phyloP scores from a whole-genome alignment of 2,329 filamentous ascomycete genomes.

The Chaetomium olivaceum region DNA sequence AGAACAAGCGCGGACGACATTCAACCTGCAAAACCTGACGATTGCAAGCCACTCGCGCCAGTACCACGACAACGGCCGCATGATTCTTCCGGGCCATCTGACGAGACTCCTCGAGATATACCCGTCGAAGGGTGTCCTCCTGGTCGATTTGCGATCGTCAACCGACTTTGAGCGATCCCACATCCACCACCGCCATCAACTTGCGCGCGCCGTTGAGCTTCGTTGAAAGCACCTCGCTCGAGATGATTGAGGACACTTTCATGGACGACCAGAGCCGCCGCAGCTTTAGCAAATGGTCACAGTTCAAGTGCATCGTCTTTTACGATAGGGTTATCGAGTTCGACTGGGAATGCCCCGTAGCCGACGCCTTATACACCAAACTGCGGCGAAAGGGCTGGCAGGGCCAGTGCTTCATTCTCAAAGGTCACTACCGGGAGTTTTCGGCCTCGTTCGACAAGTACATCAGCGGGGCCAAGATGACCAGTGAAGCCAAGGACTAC shows the following conservation, averaged over 20 bases:
- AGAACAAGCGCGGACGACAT: conserved; percentile 49
- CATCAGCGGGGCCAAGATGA: conserved; percentile 48
- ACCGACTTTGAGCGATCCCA: conserved; percentile 53
- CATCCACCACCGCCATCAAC: conserved; percentile 53
- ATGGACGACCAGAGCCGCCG: conserved; percentile 50
- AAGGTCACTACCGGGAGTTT: conserved; percentile 58
- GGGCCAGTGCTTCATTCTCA: conserved; percentile 55
- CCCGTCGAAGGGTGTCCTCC: conserved; percentile 46
- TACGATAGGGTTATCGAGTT: conserved; percentile 54
- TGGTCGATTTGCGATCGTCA: conserved; percentile 53
- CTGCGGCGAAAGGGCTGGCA: conserved; percentile 51
- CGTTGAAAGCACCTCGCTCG: conserved; percentile 49
- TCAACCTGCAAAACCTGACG: conserved; percentile 48
- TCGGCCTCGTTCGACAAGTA: conserved; percentile 54
- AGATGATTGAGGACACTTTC: conserved; percentile 53
- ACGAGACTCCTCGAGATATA: conserved; percentile 54
- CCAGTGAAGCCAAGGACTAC: conserved; percentile 44
- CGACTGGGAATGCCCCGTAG: conserved; percentile 53
- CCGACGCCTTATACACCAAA: conserved; percentile 48
- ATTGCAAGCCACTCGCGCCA: conserved; percentile 41
- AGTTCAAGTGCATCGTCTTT: conserved; percentile 52
- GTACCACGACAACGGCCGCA: conserved; percentile 41
- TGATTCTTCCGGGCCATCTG: conserved; percentile 55
- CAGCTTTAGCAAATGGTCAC: conserved; percentile 49
- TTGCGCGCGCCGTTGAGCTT: conserved; percentile 53